Base-by-base conservation (phyloP, 2,329 filamentous ascomycete genomes). In the Xylariaceae sp. region DNA sequence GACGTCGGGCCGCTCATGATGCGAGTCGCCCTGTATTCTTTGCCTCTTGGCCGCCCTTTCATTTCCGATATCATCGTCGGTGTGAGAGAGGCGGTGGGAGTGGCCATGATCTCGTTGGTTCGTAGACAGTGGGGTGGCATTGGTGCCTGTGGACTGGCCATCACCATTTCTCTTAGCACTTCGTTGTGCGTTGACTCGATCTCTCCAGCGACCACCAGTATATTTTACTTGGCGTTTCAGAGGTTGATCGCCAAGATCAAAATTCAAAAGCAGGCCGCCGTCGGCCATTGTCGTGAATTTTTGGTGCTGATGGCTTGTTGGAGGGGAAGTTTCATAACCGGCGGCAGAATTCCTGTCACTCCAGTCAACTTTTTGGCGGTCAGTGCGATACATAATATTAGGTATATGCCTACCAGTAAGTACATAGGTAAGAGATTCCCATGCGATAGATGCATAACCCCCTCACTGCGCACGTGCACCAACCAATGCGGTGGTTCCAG, bases 241-340 rank as follows among this genome's bases (percentile, higher is more conserved):
- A 11, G 89, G 83, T 16, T 79, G 83, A 59, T 91, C 87, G 24
- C 85, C 83, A 55, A 96, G 79, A 67, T 92, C 87, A 73, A 98
- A 97, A 69, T 98, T 98, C 71, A 98, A 80, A 55, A 97, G 84
- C 86, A 99, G 90, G 66, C 92, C 92, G 87, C 96, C 91, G 79
- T 98, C 93, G 48, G 91, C 91, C 93, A 98, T 97, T 39, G 23
- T 63, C 16, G 50, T 19, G 9, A 23, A 16, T 56, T 33, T 43
- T 34, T 21, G 44, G 14, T 17, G 33, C 9, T 16, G 43, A 26
- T 12, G 24, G 17, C 6, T 51, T 46, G 46, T 45, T 14, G 41
- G 49, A 56, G 50, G 47, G 60, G 53, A 56, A 52, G 52, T 52
- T 49, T 40, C 44, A 49, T 7, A 16, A 33, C n/a, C 48, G 60